Evolutionary conservation across 441 rosid species (phyloP), one percentile per base, ranked within the genome.

Genomic region (Adansonia madagascariensis): DNA sequence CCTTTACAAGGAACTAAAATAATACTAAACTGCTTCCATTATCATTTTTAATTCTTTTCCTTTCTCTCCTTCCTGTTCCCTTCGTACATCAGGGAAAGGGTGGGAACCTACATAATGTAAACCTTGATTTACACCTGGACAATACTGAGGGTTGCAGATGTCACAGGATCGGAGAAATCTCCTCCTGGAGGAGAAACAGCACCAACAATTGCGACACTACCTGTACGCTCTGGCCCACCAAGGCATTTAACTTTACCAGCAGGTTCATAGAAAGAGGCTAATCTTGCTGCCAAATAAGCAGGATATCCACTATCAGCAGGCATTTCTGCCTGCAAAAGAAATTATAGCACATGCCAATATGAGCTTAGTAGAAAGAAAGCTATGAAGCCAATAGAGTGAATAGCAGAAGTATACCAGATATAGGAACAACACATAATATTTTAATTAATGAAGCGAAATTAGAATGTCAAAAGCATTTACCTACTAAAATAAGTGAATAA

Each of bases 291-390:
- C 79, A 96, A 88, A 81, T 93, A 97, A 79, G 99, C 99, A 79
- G 99, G 99, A 88, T 97, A 97, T 75, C 99, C 99, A 87, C 99
- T 94, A 82, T 96, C 99, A 20, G 99, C 99, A 82, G 99, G 99
- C 99, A 97, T 97, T 89, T 97, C 99, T 53, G 98, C 98, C 98
- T 97, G 89, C 55, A 81, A 35, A 35, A 82, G 55, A 85, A 83
- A 89, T 60, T 22, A 73, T 73, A 53, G 73, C 31, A 74, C 44
- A 53, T 77, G 14, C 1, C 10, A 52, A 31, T 8, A 31, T 73
- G 27, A 77, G 70, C 20, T 53, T 59, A 47, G 50, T 57, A 50
- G 41, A 47, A 59, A 47, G 44, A 56, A 41, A 39, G 35, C 74
- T 3, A 9, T 70, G 24, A 70, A 69, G 55, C 41, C 35, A 75